phyloP scores from a whole-genome alignment of 2,329 filamentous ascomycete species.

The Sporothrix protearum region DNA sequence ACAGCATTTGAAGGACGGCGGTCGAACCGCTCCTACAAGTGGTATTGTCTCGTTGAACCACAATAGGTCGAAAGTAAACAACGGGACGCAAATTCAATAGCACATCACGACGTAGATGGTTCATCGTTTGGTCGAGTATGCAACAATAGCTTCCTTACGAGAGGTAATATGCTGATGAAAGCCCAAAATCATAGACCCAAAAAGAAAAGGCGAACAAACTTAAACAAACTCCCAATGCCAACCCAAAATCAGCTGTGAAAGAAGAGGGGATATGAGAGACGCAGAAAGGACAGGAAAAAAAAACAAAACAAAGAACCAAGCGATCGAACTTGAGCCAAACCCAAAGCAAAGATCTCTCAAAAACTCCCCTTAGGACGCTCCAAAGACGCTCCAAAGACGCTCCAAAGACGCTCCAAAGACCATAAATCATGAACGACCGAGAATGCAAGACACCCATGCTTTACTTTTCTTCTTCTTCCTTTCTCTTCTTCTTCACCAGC shows the following conservation, averaged over 20 bases:
- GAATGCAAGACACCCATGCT: not conserved
- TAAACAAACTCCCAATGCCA: not conserved
- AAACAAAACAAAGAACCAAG: not conserved
- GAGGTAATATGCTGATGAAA: not conserved
- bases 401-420: not conserved
- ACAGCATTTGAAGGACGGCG: no score
- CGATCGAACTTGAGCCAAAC: not conserved
- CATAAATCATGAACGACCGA: not conserved
- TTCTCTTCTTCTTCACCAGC: not conserved
- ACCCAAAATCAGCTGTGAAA: slow-evolving; percentile 1
- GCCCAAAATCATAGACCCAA: not conserved
- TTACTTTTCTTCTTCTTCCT: not conserved
- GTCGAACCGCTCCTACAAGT: no score
- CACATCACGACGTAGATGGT: not conserved
- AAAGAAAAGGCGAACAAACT: not conserved
- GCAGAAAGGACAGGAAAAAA: not conserved
- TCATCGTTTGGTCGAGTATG: not conserved
- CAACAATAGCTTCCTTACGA: not conserved
- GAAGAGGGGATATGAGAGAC: not conserved
- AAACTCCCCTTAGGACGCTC: no score
- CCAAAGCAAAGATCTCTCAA: not conserved
- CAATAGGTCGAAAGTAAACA: no score
- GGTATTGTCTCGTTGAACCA: no score
- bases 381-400: no score
- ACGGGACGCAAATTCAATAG: no score